Evolutionary conservation across 2,329 filamentous ascomycete genomes (phyloP).

Genomic region (Raffaelea deltoideospora): DNA sequence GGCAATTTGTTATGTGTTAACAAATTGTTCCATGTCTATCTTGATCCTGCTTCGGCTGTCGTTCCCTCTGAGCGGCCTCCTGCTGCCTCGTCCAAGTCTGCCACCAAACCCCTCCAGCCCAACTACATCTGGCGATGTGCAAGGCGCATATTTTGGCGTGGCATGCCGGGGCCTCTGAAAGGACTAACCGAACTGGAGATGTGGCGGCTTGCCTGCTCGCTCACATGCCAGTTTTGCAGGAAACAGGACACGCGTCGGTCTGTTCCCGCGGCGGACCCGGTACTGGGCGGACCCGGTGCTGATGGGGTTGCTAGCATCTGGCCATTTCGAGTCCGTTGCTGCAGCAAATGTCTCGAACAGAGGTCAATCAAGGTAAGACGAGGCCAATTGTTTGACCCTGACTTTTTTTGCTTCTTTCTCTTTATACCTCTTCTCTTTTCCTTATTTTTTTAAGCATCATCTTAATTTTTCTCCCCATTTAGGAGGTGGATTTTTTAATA

Average conservation of each 20-base stretch:
- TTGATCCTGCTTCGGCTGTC: constrained; percentile 29
- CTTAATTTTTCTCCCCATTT: background rate
- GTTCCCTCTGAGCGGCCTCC: constrained; percentile 8
- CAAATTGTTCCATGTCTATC: constrained; percentile 47
- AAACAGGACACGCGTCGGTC: constrained; percentile 17
- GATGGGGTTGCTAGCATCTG: constrained; percentile 51
- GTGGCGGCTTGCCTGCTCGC: constrained; percentile 54
- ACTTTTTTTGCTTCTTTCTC: too few species aligned
- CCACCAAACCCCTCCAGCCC: constrained; percentile 28
- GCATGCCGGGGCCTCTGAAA: constrained; percentile 53
- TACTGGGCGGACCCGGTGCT: constrained; percentile 45
- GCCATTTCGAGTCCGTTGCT: constrained; percentile 53
- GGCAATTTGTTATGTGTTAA: constrained; percentile 53
- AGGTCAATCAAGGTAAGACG: constrained; percentile 51
- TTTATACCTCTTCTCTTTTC: too few species aligned
- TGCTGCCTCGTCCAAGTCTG: constrained; percentile 10
- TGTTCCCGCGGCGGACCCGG: constrained; percentile 23
- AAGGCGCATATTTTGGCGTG: constrained; percentile 47
- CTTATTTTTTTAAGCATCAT: too few species aligned
- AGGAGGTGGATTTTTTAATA: constrained; percentile 58
- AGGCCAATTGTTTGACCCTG: too few species aligned
- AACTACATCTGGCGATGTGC: constrained; percentile 58
- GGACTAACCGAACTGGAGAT: constrained; percentile 56
- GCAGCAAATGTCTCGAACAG: constrained; percentile 47
- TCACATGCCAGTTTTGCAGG: constrained; percentile 53